Evolutionary conservation across 176 grass and related monocot species (phyloP).

Genomic region (Eragrostis nindensis): DNA sequence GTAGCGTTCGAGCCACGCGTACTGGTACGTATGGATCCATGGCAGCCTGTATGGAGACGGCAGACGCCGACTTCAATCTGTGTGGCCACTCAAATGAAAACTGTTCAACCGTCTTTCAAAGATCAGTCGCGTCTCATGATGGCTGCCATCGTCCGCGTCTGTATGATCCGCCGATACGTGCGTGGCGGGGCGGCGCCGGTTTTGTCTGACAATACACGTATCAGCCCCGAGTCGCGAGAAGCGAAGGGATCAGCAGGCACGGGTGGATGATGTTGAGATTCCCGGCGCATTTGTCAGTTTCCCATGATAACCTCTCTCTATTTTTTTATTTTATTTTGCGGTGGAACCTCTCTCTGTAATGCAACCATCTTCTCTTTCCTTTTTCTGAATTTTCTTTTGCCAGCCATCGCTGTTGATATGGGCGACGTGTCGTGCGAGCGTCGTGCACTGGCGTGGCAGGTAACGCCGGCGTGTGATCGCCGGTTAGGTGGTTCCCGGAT

Average conservation of each 20-base stretch:
- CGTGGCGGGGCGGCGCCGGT: neutral
- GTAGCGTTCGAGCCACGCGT: neutral
- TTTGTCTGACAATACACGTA: neutral
- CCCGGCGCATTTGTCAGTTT: neutral
- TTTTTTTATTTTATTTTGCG: no score
- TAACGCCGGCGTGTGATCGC: neutral
- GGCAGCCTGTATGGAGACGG: neutral
- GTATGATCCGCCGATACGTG: neutral
- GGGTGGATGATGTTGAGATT: constrained; percentile 3
- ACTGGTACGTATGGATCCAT: neutral
- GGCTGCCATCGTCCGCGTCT: neutral
- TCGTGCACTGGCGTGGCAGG: neutral
- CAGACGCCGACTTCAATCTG: no score
- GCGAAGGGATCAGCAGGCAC: neutral
- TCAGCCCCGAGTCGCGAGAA: neutral
- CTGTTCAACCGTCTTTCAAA: neutral
- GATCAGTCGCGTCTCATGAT: neutral
- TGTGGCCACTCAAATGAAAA: no score
- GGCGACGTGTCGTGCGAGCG: constrained; percentile 13
- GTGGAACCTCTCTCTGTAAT: no score
- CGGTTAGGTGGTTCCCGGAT: neutral
- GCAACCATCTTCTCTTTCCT: no score
- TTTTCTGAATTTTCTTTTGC: neutral
- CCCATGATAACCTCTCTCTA: neutral
- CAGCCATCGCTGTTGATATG: neutral